Evolutionary conservation across 2,329 filamentous ascomycete species (phyloP).

Genomic region (Ophiocordyceps camponoti-rufipedis): DNA sequence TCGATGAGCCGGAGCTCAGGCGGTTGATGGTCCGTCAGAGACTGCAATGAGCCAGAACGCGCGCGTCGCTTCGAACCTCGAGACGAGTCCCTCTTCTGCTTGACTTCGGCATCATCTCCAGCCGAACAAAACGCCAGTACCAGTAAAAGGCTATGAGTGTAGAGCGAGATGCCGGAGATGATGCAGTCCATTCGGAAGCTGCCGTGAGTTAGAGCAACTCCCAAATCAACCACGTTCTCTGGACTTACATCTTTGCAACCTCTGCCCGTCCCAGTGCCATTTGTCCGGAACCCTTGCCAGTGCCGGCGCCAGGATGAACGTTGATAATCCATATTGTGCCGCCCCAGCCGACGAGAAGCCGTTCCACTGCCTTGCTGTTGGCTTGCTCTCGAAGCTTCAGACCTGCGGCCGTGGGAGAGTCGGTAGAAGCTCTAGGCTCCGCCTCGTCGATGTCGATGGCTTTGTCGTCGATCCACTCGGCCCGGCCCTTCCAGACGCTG

Average conservation of each 20-base stretch:
- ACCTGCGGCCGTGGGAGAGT: slow-evolving; percentile 24
- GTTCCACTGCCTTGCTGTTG: slow-evolving; percentile 41
- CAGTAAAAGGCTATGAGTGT: slow-evolving; percentile 78
- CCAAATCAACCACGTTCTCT: not conserved
- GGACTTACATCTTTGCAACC: slow-evolving; percentile 74
- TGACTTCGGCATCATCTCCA: slow-evolving; percentile 46
- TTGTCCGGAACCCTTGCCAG: slow-evolving; percentile 50
- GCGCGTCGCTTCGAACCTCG: slow-evolving; percentile 33
- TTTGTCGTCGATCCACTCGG: slow-evolving; percentile 83
- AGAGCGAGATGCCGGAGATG: slow-evolving; percentile 90
- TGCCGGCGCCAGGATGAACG: slow-evolving; percentile 53
- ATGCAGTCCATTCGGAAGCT: slow-evolving; percentile 93
- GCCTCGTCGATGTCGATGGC: slow-evolving; percentile 54
- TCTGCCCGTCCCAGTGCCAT: slow-evolving; percentile 64
- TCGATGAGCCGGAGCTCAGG: slow-evolving; percentile 88
- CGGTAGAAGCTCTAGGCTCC: slow-evolving; percentile 19
- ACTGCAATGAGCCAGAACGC: slow-evolving; percentile 45
- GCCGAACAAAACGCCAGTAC: slow-evolving; percentile 79
- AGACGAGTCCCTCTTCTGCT: slow-evolving; percentile 13
- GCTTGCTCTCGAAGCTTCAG: slow-evolving; percentile 31
- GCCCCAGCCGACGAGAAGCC: slow-evolving; percentile 86
- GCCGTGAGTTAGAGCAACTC: not conserved
- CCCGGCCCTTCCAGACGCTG: slow-evolving; percentile 78
- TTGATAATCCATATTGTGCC: slow-evolving; percentile 92
- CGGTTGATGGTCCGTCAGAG: slow-evolving; percentile 61